These are phyloP conservation scores for Leccinum arenicola DNA, from an alignment of 768 basidiomycete species.

Conservation along the genomic window DNA sequence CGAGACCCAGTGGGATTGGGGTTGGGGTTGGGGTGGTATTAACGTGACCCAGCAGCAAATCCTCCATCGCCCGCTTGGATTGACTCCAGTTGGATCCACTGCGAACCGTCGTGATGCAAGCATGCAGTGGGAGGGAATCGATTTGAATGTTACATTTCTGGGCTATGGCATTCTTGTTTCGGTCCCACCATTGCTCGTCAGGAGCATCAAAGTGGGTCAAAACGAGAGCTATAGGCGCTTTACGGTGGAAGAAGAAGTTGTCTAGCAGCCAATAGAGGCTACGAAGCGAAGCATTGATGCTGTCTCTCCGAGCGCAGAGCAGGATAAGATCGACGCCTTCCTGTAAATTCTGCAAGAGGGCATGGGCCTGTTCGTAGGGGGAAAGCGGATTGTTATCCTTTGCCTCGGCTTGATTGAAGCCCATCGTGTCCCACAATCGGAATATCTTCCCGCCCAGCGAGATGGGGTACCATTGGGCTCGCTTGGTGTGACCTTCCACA, in stretches of 20 bases:
- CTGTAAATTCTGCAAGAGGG: constrained; percentile 32
- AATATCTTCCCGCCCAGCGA: constrained; percentile 20
- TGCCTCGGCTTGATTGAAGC: constrained; percentile 27
- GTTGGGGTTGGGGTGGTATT: constrained; percentile 1
- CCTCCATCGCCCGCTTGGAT: constrained; percentile 13
- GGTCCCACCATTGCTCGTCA: constrained; percentile 38
- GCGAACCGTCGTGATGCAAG: constrained; percentile 20
- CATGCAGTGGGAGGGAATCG: constrained; percentile 6
- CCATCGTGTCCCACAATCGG: constrained; percentile 34
- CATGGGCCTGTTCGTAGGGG: constrained; percentile 30
- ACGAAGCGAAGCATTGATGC: constrained; percentile 33
- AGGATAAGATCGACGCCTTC: constrained; percentile 40
- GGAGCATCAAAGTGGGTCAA: constrained; percentile 38
- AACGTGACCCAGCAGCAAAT: constrained; percentile 8
- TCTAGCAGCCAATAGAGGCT: constrained; percentile 38
- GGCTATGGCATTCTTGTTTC: constrained; percentile 25
- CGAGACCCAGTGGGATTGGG: constrained; percentile 12
- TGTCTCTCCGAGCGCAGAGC: constrained; percentile 36
- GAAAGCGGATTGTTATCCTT: constrained; percentile 13
- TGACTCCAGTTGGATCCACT: neutral
- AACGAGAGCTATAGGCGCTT: constrained; percentile 37
- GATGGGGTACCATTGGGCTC: constrained; percentile 21
- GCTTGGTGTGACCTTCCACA: constrained; percentile 31
- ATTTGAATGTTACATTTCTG: constrained; percentile 11
- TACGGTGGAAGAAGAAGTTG: constrained; percentile 35